Evolutionary conservation across 176 grass and related monocot species (phyloP).

Genomic region (Panicum miliaceum): DNA sequence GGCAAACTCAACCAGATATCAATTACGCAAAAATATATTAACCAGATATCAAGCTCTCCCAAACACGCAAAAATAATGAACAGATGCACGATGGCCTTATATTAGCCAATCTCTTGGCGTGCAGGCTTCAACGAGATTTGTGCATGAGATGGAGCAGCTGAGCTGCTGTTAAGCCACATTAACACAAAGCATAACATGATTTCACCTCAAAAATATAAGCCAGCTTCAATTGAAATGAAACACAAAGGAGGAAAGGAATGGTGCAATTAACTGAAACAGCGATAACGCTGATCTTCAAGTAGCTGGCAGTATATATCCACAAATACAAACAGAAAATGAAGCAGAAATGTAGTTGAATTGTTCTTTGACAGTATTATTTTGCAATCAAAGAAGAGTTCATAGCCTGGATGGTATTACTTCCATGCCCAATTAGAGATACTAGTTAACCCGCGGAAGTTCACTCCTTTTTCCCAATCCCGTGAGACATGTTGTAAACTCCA

Average conservation of each 20-base stretch:
- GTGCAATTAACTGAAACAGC: conserved; percentile 12
- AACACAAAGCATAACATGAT: background rate
- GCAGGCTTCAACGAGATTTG: background rate
- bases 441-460: conserved; percentile 19
- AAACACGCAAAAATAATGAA: background rate
- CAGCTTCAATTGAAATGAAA: background rate
- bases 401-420: conserved; percentile 9
- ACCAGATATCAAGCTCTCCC: background rate
- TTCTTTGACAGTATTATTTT: conserved; percentile 56
- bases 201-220: background rate
- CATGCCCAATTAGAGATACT: conserved; percentile 21
- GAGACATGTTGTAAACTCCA: conserved; percentile 67
- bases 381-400: conserved; percentile 22
- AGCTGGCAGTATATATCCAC: conserved; percentile 34
- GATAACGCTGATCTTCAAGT: conserved; percentile 35
- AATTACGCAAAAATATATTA: too few relatives aligned
- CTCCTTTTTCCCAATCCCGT: conserved; percentile 70
- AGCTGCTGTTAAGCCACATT: too few relatives aligned
- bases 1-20: background rate
- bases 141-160: background rate
- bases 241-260: background rate
- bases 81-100: background rate
- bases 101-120: background rate
- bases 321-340: conserved; percentile 33
- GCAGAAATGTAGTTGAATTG: background rate